phyloP scores from a whole-genome alignment of 108 stramenopile genomes.

The Mediolabrus comicus region DNA sequence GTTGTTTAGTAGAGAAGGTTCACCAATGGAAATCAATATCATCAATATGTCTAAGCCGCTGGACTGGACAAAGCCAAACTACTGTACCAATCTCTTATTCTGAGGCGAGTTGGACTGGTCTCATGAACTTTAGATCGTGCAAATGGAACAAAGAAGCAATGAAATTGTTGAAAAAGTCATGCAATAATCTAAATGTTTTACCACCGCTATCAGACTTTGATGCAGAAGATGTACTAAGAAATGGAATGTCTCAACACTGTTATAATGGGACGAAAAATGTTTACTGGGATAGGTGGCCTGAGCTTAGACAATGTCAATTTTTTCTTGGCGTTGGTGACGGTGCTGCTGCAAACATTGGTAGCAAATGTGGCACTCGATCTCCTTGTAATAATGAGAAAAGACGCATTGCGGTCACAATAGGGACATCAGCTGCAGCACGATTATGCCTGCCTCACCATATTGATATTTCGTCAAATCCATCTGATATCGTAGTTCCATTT shows the following conservation, averaged over 20 bases:
- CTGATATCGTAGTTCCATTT: constrained; percentile 27
- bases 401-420: constrained; percentile 84
- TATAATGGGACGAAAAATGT: constrained; percentile 24
- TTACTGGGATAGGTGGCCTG: constrained; percentile 70
- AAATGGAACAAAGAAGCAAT: constrained; percentile 52
- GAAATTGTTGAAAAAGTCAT: constrained; percentile 39
- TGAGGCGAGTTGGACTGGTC: constrained; percentile 87
- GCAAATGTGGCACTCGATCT: constrained; percentile 53
- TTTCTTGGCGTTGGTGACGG: constrained; percentile 79
- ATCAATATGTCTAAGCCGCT: constrained; percentile 61
- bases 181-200: constrained; percentile 6
- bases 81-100: constrained; percentile 73
- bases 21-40: constrained; percentile 66
- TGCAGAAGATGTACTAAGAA: constrained; percentile 2
- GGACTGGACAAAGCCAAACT: constrained; percentile 44
- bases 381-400: background rate
- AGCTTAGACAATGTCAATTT: constrained; percentile 35
- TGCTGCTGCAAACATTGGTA: constrained; percentile 84
- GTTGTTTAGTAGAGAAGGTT: constrained; percentile 7
- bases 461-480: background rate
- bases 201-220: constrained; percentile 47
- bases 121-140: constrained; percentile 70
- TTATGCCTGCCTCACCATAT: constrained; percentile 55
- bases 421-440: constrained; percentile 81
- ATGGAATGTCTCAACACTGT: constrained; percentile 18